phyloP scores from a whole-genome alignment of 2,329 filamentous ascomycete species.

The Aspergillus pseudoterreus region DNA sequence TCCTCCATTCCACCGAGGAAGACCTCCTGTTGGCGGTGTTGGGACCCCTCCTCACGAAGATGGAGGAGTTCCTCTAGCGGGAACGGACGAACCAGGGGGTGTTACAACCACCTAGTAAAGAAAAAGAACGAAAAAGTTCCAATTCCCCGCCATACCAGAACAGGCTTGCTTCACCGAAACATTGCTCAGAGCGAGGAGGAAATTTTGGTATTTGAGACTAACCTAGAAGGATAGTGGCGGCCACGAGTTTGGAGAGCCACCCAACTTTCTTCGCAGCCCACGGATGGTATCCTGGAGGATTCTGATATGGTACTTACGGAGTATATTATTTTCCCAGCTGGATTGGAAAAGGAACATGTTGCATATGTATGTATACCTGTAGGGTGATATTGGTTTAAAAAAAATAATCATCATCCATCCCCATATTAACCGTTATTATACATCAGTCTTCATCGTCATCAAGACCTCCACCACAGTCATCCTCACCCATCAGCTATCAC shows the following conservation, averaged over 20 bases:
- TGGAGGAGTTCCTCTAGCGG: constrained; percentile 9
- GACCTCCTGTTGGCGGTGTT: constrained; percentile 13
- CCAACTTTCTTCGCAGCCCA: constrained; percentile 10
- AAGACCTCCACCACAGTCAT: background rate
- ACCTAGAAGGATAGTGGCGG: constrained; percentile 16
- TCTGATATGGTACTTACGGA: background rate
- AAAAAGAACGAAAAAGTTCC: background rate
- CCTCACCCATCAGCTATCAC: too few species aligned
- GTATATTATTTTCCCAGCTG: background rate
- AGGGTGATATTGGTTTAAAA: background rate
- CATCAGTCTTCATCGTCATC: background rate
- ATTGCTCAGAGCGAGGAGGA: background rate
- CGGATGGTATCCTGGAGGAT: constrained; percentile 2
- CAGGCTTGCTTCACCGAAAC: constrained; percentile 7
- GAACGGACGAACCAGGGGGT: constrained; percentile 15
- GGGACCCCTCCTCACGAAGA: constrained; percentile 11
- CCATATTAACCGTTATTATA: background rate
- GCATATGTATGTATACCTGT: too few species aligned
- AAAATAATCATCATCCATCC: background rate
- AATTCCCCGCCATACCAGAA: constrained; percentile 7
- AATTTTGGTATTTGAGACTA: background rate
- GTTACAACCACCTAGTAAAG: constrained; percentile 11
- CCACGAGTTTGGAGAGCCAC: constrained; percentile 20
- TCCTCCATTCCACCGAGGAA: constrained; percentile 13
- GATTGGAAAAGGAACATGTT: background rate